Conservation (phyloP, 768 basidiomycete genomes). For the Phylloporus arenicola region DNA sequence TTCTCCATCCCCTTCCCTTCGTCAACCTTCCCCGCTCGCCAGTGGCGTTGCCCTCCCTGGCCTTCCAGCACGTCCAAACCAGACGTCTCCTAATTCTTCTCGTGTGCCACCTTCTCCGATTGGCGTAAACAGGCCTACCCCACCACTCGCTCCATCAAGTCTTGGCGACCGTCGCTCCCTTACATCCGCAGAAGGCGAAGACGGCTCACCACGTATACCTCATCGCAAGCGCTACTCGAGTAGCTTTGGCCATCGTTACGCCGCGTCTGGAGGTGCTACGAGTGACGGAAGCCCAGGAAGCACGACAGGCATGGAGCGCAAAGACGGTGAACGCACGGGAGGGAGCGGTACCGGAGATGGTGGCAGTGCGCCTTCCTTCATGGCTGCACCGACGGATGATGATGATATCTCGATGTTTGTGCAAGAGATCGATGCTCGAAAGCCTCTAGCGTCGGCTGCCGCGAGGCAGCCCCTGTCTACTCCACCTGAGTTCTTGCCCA, state of each 20-base stretch:
- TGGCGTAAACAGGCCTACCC: slow-evolving; percentile 31
- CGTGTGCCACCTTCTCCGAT: slow-evolving; percentile 39
- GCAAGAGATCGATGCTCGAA: slow-evolving; percentile 67
- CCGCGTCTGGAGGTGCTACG: slow-evolving; percentile 36
- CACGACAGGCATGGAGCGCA: slow-evolving; percentile 12
- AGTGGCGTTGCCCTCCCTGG: slow-evolving; percentile 27
- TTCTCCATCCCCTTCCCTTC: slow-evolving; percentile 44
- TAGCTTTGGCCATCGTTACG: slow-evolving; percentile 71
- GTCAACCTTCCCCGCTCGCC: slow-evolving; percentile 42
- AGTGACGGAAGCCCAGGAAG: slow-evolving; percentile 32
- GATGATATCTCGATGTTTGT: slow-evolving; percentile 77
- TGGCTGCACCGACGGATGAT: slow-evolving; percentile 54
- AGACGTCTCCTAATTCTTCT: slow-evolving; percentile 38
- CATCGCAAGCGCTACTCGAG: slow-evolving; percentile 66
- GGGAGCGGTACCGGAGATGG: slow-evolving; percentile 20
- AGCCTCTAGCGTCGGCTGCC: slow-evolving; percentile 43
- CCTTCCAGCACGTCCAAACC: slow-evolving; percentile 33
- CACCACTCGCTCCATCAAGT: slow-evolving; percentile 40
- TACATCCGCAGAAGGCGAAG: slow-evolving; percentile 33
- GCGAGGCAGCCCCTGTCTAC: slow-evolving; percentile 11
- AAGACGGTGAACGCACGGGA: slow-evolving; percentile 17
- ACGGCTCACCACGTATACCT: slow-evolving; percentile 23
- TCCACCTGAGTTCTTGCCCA: not conserved
- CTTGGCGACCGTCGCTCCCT: slow-evolving; percentile 39
- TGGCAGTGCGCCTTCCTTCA: slow-evolving; percentile 33